Base-by-base conservation (phyloP, 495 filamentous ascomycete species). In the Penicillium argentinense region DNA sequence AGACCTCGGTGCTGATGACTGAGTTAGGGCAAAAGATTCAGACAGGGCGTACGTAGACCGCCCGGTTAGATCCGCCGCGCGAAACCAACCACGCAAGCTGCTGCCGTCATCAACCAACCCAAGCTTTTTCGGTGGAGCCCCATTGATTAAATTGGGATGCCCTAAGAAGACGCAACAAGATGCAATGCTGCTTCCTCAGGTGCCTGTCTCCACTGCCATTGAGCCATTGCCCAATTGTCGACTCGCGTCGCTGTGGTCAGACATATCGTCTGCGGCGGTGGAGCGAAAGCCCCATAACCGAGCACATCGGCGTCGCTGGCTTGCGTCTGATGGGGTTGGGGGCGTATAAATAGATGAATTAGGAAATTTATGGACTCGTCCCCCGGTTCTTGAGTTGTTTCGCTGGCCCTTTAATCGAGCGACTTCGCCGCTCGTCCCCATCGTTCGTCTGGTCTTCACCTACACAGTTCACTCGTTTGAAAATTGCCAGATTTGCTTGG, bases 1-100 rank as follows among this genome's bases (percentile, higher is more conserved):
- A 5, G 11, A 26, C 11, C 3, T 18, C 17, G 33, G 16, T 0
- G 6, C 8, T 6, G 21, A 36, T 36, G 8, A 19, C 16, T 18
- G 33, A 36, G n/a, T n/a, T n/a, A n/a, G n/a, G n/a, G n/a, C n/a
- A n/a, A n/a, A n/a, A n/a, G n/a, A n/a, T n/a, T n/a, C n/a, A n/a
- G n/a, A n/a, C n/a, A n/a, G n/a, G 16, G 33, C 16, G 17, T 36
- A 36, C 33, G 33, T 21, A 36, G 33, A 9, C 21, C 33, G 16
- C 14, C 47, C 51, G 44, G 48, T 43, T 55, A 46, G 48, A 41
- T 49, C 42, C 42, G 49, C 44, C 53, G 49, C 46, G 19, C 26
- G 26, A 39, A 41, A 16, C 47, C 23, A 56, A 46, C 45, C 48
- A 57, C 59, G 59, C 56, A 60, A 62, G 59, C 56, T 36, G 44